Conservation (phyloP, 495 filamentous ascomycete genomes). For the Podospora comata region DNA sequence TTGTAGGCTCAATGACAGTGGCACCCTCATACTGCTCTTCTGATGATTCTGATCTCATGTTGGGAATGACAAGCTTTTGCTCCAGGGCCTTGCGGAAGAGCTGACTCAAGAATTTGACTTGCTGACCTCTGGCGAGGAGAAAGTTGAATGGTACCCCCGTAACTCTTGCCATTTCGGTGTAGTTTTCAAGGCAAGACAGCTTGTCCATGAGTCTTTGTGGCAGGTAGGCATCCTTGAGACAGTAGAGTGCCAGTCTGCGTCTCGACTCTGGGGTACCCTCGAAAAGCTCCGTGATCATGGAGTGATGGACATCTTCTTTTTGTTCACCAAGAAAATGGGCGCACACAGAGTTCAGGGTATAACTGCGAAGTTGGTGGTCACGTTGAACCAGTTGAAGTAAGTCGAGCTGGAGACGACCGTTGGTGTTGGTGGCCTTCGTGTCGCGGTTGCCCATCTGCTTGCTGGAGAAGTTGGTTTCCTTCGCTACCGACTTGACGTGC, state of each 20-base stretch:
- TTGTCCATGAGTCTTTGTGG: slow-evolving; percentile 96
- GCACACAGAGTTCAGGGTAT: slow-evolving; percentile 95
- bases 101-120: slow-evolving; percentile 97
- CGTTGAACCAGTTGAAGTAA: slow-evolving; percentile 89
- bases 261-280: slow-evolving; percentile 92
- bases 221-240: slow-evolving; percentile 95
- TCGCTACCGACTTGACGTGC: slow-evolving; percentile 60
- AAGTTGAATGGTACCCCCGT: slow-evolving; percentile 98
- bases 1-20: slow-evolving; percentile 92
- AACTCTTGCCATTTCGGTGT: slow-evolving; percentile 99
- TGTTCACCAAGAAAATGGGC: slow-evolving; percentile 97
- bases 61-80: slow-evolving; percentile 89
- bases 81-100: slow-evolving; percentile 92
- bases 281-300: slow-evolving; percentile 97
- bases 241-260: slow-evolving; percentile 89
- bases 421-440: slow-evolving; percentile 89
- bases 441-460: slow-evolving; percentile 99
- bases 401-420: slow-evolving; percentile 90
- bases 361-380: slow-evolving; percentile 91
- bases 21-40: slow-evolving; percentile 96
- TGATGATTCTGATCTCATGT: slow-evolving; percentile 58
- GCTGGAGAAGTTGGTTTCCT: slow-evolving; percentile 83
- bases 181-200: slow-evolving; percentile 94
- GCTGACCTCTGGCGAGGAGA: slow-evolving; percentile 86
- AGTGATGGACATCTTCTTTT: slow-evolving; percentile 98